phyloP scores from a whole-genome alignment of 306 rosid species.

The Phaseolus lunatus region DNA sequence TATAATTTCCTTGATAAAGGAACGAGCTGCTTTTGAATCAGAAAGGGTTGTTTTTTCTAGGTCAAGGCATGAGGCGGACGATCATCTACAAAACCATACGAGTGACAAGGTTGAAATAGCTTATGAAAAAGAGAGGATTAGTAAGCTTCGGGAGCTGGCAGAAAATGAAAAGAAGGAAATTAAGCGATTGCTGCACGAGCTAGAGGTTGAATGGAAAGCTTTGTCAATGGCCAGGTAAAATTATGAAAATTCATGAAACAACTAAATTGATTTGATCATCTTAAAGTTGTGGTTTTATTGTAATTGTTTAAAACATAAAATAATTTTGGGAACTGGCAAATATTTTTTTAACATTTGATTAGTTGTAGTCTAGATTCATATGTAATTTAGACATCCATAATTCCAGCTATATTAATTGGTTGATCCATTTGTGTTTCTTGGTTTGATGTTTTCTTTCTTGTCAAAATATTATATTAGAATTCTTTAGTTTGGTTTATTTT shows the following conservation, averaged over 20 bases:
- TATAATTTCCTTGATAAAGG: slow-evolving; percentile 64
- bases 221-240: slow-evolving; percentile 87
- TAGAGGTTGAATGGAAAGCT: slow-evolving; percentile 85
- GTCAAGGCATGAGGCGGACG: slow-evolving; percentile 74
- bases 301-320: not conserved
- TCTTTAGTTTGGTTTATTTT: slow-evolving; percentile 1
- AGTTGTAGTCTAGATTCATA: not conserved
- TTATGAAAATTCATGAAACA: slow-evolving; percentile 12
- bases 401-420: slow-evolving; percentile 12
- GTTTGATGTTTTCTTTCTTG: not conserved
- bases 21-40: slow-evolving; percentile 71
- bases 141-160: slow-evolving; percentile 70
- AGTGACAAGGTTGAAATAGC: slow-evolving; percentile 74
- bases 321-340: not conserved
- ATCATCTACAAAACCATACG: slow-evolving; percentile 71
- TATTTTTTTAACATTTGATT: not conserved
- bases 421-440: slow-evolving; percentile 20
- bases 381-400: not conserved
- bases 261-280: slow-evolving; percentile 21
- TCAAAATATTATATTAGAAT: not conserved
- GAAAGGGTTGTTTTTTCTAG: slow-evolving; percentile 77
- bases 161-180: slow-evolving; percentile 75
- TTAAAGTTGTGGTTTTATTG: not conserved
- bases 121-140: slow-evolving; percentile 71
- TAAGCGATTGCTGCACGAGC: slow-evolving; percentile 70